A percentile compares a stretch with the other conserved stretches of the same genome.
These are phyloP conservation scores for Rhodotorula mucilaginosa DNA, from an alignment of 1,284 basidiomycete species.

Conservation along the genomic window DNA sequence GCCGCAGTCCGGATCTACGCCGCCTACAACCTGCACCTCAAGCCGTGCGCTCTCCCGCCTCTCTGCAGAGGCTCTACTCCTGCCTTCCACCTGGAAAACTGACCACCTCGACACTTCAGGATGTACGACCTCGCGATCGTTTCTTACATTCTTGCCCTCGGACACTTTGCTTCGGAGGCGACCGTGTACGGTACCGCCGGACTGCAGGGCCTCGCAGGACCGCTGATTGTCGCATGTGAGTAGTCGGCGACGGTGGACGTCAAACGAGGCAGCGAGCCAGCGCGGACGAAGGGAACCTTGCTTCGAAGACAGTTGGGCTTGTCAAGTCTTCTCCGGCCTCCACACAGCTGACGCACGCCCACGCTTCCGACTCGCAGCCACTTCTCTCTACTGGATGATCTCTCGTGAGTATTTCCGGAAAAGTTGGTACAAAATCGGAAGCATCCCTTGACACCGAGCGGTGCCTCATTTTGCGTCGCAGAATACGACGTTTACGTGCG, in stretches of 20 bases:
- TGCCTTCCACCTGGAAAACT: background rate
- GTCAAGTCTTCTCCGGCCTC: background rate
- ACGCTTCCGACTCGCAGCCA: conserved; percentile 52
- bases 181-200: conserved; percentile 77
- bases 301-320: too few relatives aligned
- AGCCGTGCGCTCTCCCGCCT: conserved; percentile 62
- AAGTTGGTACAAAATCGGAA: background rate
- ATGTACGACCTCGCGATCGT: conserved; percentile 83
- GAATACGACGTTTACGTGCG: conserved; percentile 37
- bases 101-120: conserved; percentile 52
- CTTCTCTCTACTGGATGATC: conserved; percentile 73
- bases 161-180: conserved; percentile 82
- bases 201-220: conserved; percentile 66
- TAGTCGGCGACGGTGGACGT: conserved; percentile 26
- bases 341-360: too few relatives aligned
- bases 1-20: conserved; percentile 77
- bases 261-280: too few relatives aligned
- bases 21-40: conserved; percentile 78
- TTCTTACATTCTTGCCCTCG: conserved; percentile 84
- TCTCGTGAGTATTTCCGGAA: conserved; percentile 15
- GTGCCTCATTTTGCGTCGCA: background rate
- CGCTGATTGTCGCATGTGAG: conserved; percentile 84
- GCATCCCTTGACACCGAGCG: background rate
- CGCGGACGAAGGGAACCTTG: too few relatives aligned
- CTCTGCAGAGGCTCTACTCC: too few relatives aligned